Evolutionary conservation across 805 yeast genomes (phyloP), one percentile per base, ranked within the genome.

Genomic region (Candida ortonii): DNA sequence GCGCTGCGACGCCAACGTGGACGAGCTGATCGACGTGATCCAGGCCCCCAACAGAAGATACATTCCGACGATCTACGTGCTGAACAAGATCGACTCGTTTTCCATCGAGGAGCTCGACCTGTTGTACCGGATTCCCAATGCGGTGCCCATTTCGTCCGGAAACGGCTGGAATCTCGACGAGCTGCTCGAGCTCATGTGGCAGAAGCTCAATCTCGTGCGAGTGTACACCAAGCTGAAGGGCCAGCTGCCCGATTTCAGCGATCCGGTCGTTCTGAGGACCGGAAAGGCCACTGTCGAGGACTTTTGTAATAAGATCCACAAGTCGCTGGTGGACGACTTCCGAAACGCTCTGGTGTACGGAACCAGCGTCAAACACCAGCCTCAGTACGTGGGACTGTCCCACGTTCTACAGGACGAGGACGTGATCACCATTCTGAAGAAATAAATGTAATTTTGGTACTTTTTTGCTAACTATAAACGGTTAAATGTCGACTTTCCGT

Each of bases 171-270:
- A 93, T 58, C 68, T 93, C 56, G 98, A 93, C 62, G 97, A 90
- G 63, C 71, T 93, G 49, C 69, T 93, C 49, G 96, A 90, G 55
- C 70, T 78, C 58, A 93, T 93, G 97, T 93, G 99, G 99, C 85
- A 80, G 36, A 76, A 82, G 57, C 73, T 93, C 53, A 80, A 85
- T 49, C 69, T 93, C 54, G 97, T 90, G 25, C 79, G 99, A 57
- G 96, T 93, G 14, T 93, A 90, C 65, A 93, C 99, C 6, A 93
- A 90, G 56, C 98, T 98, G 33, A 93, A 88, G 71, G 97, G 97
- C 18, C 76, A 71, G 49, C 70, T 82, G 49, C 98, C 99, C 7
- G 99, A 93, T 62, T 93, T 90, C 61, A 71, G 71, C 23, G 97
- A 93, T 52, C 99, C 99, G 2, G 93, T 93, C 37, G 97, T 93